phyloP scores from a whole-genome alignment of 2,329 filamentous ascomycete genomes.

The Diaporthe sp. region DNA sequence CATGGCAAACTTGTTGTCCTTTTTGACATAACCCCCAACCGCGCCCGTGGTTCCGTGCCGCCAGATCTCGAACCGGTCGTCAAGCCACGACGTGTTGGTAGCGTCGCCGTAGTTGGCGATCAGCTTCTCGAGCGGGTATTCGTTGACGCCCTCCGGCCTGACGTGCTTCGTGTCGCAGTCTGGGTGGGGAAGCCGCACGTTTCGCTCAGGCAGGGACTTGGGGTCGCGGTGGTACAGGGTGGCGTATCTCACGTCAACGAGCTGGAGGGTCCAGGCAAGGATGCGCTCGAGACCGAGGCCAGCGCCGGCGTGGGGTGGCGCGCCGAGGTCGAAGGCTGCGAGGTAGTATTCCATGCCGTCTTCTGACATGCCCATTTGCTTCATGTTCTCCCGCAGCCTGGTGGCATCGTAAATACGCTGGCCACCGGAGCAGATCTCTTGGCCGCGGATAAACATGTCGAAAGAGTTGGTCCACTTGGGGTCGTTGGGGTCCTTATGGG shows the following conservation, averaged over 20 bases:
- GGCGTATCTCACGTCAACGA: slow-evolving; percentile 90
- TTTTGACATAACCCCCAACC: slow-evolving; percentile 83
- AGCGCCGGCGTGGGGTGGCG: slow-evolving; percentile 88
- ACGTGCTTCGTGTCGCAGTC: slow-evolving; percentile 79
- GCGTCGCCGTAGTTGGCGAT: slow-evolving; percentile 97
- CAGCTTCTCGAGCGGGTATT: slow-evolving; percentile 77
- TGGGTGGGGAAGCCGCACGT: slow-evolving; percentile 79
- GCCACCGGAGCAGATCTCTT: slow-evolving; percentile 91
- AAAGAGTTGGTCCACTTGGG: slow-evolving; percentile 87
- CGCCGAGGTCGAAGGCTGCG: slow-evolving; percentile 86
- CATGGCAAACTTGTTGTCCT: slow-evolving; percentile 80
- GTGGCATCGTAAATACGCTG: slow-evolving; percentile 89
- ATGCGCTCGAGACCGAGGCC: slow-evolving; percentile 92
- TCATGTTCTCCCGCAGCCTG: slow-evolving; percentile 82
- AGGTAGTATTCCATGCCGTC: slow-evolving; percentile 92
- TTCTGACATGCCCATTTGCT: slow-evolving; percentile 78
- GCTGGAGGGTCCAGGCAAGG: slow-evolving; percentile 84
- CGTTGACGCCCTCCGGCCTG: slow-evolving; percentile 51
- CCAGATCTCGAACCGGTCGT: slow-evolving; percentile 90
- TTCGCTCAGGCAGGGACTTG: slow-evolving; percentile 80
- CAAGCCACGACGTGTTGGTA: slow-evolving; percentile 92
- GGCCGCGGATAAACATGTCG: slow-evolving; percentile 92
- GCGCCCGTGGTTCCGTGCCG: slow-evolving; percentile 83
- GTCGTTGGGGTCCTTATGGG: slow-evolving; percentile 83
- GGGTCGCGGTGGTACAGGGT: slow-evolving; percentile 91